phyloP scores from a whole-genome alignment of 1,139 yeast genomes.

The Suhomyces terraborum region DNA sequence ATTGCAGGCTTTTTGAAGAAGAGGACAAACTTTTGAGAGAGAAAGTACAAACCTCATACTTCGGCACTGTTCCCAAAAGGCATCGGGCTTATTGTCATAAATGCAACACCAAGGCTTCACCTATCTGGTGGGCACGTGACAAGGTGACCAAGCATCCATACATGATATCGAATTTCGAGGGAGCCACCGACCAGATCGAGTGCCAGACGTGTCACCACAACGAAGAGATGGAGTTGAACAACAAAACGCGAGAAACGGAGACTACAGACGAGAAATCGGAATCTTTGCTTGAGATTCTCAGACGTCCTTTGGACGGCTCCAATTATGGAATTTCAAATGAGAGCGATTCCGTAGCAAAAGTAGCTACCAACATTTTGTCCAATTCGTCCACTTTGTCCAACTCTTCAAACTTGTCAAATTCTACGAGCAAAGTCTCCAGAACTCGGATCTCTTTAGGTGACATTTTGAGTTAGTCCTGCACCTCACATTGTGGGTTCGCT shows the following conservation, averaged over 20 bases:
- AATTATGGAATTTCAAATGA: conserved; percentile 36
- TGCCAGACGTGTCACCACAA: conserved; percentile 41
- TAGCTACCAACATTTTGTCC: too few relatives aligned
- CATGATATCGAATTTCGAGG: conserved; percentile 12
- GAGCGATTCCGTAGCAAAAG: conserved; percentile 28
- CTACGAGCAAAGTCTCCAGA: conserved; percentile 17
- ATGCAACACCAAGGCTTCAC: conserved; percentile 35
- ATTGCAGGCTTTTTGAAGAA: conserved; percentile 21
- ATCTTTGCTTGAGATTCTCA: conserved; percentile 25
- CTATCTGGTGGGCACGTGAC: conserved; percentile 41
- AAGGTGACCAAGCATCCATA: conserved; percentile 3
- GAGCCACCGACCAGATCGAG: conserved; percentile 13
- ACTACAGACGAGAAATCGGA: conserved; percentile 16
- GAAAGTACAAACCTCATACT: conserved; percentile 14
- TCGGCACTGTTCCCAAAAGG: conserved; percentile 10
- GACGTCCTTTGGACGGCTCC: conserved; percentile 36
- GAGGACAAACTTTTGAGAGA: conserved; percentile 16
- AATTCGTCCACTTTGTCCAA: too few relatives aligned
- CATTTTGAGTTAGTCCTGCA: conserved; percentile 21
- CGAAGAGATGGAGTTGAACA: conserved; percentile 11
- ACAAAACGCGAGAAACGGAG: neutral
- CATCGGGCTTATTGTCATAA: conserved; percentile 19
- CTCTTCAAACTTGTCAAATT: conserved; percentile 14
- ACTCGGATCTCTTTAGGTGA: conserved; percentile 30
- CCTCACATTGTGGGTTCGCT: neutral